Evolutionary conservation across 1,284 basidiomycete species (phyloP), one percentile per base, ranked within the genome.

Genomic region (Cutaneotrichosporon arboriforme): DNA sequence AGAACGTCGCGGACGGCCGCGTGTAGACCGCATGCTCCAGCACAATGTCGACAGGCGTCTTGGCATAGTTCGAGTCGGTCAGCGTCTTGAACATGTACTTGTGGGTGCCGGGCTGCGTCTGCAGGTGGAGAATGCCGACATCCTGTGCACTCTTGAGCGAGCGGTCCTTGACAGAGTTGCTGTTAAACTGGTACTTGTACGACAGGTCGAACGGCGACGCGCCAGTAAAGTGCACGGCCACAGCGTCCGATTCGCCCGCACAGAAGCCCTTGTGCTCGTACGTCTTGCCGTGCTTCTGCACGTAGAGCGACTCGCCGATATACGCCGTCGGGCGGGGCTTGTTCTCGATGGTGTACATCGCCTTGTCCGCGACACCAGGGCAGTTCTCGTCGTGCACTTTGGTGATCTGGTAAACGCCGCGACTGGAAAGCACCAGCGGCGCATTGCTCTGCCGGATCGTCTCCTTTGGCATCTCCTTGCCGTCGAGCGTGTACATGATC

Each of bases 11-110:
- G 7, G 83, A 84, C 45, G 88, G 93, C 21, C 86, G 83, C 58
- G 79, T 79, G 60, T 83, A 80, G 1, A 93, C 86, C 61, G 87
- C 81, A 73, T 94, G 91, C 71, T 91, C 87, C 60, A 94, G 84
- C n/a, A 60, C 51, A 51, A 67, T 84, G 76, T 40, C 80, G 76
- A 55, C 83, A 0, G 65, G 62, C 17, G 62, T 66, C 44, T 42
- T 44, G 17, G 55, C 47, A 73, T 96, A 97, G n/a, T 87, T 82
- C 0, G 84, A 80, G 69, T 98, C 94, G 9, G 86, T 87, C 18
- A 97, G 82, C 64, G 88, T 86, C 59, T 86, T 84, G 59, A 98
- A 85, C 68, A 89, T 85, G 71, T 97, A 97, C 66, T 83, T 86
- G 68, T 93, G 87, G 52, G 84, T 81, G 3, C 92, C 92, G 2